Conservation (phyloP, 805 yeast species). For the Grigorovia transvaalensis region DNA sequence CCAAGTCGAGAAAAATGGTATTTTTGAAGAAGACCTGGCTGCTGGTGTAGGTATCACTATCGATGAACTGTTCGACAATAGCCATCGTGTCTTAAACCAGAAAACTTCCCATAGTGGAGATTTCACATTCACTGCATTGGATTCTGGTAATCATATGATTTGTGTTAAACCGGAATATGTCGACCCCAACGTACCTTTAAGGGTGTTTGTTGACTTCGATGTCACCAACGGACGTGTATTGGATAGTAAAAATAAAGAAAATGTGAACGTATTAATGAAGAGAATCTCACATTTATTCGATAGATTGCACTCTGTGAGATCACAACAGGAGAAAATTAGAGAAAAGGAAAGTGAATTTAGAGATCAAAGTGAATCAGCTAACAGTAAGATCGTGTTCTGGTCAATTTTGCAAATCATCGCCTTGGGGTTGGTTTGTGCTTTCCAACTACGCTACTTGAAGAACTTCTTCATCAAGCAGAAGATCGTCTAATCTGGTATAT, state of each 20-base stretch:
- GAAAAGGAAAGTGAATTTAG: conserved; percentile 68
- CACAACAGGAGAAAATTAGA: conserved; percentile 55
- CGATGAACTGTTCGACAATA: conserved; percentile 67
- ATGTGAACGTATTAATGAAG: conserved; percentile 41
- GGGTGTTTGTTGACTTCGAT: conserved; percentile 65
- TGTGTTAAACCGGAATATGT: conserved; percentile 53
- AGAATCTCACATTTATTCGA: conserved; percentile 47
- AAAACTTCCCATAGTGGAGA: conserved; percentile 50
- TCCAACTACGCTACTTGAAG: conserved; percentile 71
- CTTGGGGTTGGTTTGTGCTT: conserved; percentile 55
- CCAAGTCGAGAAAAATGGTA: conserved; percentile 40
- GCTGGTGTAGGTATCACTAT: conserved; percentile 38
- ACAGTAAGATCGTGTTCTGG: conserved; percentile 64
- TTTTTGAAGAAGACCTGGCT: conserved; percentile 42
- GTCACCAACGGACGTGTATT: conserved; percentile 55
- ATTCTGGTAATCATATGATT: conserved; percentile 74
- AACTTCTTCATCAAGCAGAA: conserved; percentile 81
- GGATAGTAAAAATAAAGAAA: conserved; percentile 51
- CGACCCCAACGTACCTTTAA: conserved; percentile 37
- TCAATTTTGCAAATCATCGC: conserved; percentile 61
- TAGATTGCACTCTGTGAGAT: conserved; percentile 46
- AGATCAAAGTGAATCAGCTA: conserved; percentile 66
- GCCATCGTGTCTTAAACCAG: conserved; percentile 68
- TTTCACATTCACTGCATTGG: conserved; percentile 73
- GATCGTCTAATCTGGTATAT: conserved; percentile 37